A percentile compares a stretch with the other conserved stretches of the same genome.
These are phyloP conservation scores for Casuarina equisetifolia DNA, from an alignment of 306 rosid genomes.

Conservation along the genomic window DNA sequence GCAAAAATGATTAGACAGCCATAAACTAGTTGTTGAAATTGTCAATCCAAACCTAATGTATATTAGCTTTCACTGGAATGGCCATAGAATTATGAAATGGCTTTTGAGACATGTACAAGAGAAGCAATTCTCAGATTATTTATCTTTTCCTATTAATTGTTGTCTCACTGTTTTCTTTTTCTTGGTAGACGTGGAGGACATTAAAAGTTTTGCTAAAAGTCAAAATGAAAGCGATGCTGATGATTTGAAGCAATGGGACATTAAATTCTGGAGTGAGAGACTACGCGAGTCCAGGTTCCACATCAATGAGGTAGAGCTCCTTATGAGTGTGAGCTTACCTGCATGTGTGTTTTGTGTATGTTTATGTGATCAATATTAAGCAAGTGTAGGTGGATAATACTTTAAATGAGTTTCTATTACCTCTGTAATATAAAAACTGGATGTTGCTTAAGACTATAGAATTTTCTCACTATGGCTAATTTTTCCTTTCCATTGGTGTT, in stretches of 20 bases:
- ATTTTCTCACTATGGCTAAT: neutral
- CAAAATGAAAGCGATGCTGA: constrained; percentile 72
- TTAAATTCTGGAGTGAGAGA: constrained; percentile 96
- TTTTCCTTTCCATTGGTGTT: neutral
- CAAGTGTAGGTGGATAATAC: constrained; percentile 1
- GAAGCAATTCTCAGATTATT: neutral
- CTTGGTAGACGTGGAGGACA: constrained; percentile 72
- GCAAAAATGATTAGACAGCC: neutral
- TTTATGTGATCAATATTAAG: neutral
- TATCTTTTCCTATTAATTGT: neutral
- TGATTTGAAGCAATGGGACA: constrained; percentile 81
- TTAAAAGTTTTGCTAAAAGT: constrained; percentile 59
- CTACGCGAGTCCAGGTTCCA: constrained; percentile 87
- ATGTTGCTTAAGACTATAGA: neutral
- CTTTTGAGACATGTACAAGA: neutral
- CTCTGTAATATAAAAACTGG: neutral
- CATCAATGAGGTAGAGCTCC: constrained; percentile 72
- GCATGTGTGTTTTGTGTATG: neutral
- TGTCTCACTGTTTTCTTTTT: constrained; percentile 15
- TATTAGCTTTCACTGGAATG: neutral
- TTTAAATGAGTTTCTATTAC: neutral
- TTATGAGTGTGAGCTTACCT: neutral
- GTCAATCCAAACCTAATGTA: neutral
- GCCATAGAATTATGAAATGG: neutral
- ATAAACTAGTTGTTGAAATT: neutral